phyloP scores from a whole-genome alignment of 192 early-diverging fungal genomes.

The Coemansia sp. region DNA sequence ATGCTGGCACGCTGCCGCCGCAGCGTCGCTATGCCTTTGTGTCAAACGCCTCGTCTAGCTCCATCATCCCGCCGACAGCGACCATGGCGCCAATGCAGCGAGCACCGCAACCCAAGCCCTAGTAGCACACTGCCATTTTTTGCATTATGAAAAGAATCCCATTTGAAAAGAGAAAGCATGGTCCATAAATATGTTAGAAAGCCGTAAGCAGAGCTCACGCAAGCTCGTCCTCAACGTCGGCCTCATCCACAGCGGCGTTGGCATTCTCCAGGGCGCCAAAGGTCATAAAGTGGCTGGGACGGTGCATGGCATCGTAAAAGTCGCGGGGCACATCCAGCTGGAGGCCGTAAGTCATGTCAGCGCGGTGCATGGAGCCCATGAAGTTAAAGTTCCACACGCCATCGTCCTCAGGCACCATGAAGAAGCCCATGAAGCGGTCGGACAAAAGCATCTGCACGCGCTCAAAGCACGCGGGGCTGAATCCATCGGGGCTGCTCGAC shows the following conservation, averaged over 20 bases:
- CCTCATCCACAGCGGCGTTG: conserved; percentile 26
- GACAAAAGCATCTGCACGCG: conserved; percentile 96
- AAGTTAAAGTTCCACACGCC: conserved; percentile 99
- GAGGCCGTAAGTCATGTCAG: conserved; percentile 90
- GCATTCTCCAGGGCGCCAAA: conserved; percentile 66
- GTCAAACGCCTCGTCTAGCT: conserved; percentile 23
- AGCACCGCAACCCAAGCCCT: background rate
- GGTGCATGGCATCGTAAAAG: conserved; percentile 96
- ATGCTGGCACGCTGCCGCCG: conserved; percentile 41
- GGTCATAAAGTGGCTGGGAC: conserved; percentile 94
- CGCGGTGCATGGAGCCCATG: conserved; percentile 90
- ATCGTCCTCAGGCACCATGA: conserved; percentile 93
- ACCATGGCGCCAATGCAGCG: conserved; percentile 42
- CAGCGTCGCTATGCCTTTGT: conserved; percentile 47
- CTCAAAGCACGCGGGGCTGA: conserved; percentile 84
- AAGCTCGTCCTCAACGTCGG: conserved; percentile 53
- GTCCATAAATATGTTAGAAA: background rate
- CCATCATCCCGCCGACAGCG: conserved; percentile 26
- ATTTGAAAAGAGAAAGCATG: background rate
- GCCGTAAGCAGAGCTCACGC: conserved; percentile 12
- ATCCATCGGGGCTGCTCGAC: conserved; percentile 79
- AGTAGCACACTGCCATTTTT: background rate
- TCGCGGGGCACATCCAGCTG: conserved; percentile 91
- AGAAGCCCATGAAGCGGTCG: conserved; percentile 96
- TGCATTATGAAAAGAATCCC: background rate